Conservation (phyloP, 306 rosid species). For the Phaseolus lunatus region DNA sequence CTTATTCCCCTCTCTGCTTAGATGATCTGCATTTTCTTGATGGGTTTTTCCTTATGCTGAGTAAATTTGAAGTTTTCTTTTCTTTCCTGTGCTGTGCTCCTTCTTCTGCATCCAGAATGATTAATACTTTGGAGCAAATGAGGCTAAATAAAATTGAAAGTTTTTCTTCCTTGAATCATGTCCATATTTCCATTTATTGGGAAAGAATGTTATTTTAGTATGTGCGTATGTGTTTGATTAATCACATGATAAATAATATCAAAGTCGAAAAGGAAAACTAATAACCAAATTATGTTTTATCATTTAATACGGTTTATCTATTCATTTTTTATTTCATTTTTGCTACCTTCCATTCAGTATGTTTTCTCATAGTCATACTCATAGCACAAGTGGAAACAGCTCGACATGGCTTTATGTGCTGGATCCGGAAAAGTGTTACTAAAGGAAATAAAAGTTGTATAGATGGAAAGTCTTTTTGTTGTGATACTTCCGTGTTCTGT, state of each 20-base stretch:
- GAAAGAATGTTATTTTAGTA: neutral
- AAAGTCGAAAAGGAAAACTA: slow-evolving; percentile 4
- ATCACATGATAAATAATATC: slow-evolving; percentile 31
- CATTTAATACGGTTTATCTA: slow-evolving; percentile 12
- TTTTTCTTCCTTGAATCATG: neutral
- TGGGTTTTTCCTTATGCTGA: slow-evolving; percentile 11
- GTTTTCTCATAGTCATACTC: slow-evolving; percentile 40
- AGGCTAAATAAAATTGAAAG: slow-evolving; percentile 20
- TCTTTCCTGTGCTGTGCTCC: neutral
- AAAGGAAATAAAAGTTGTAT: slow-evolving; percentile 47
- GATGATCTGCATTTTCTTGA: slow-evolving; percentile 58
- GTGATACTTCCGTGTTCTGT: slow-evolving; percentile 66
- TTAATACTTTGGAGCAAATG: slow-evolving; percentile 38
- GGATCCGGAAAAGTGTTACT: slow-evolving; percentile 70
- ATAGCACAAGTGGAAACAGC: slow-evolving; percentile 61
- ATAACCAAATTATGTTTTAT: neutral
- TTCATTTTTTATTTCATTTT: slow-evolving; percentile 25
- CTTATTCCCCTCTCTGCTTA: slow-evolving; percentile 33
- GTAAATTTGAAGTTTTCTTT: slow-evolving; percentile 8
- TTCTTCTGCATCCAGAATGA: slow-evolving; percentile 16
- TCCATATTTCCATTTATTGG: neutral
- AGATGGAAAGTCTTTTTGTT: slow-evolving; percentile 49
- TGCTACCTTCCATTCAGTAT: slow-evolving; percentile 30
- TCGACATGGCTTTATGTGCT: slow-evolving; percentile 66
- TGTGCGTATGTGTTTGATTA: neutral